phyloP scores from a whole-genome alignment of 306 rosid species.

The Citrullus colocynthis region DNA sequence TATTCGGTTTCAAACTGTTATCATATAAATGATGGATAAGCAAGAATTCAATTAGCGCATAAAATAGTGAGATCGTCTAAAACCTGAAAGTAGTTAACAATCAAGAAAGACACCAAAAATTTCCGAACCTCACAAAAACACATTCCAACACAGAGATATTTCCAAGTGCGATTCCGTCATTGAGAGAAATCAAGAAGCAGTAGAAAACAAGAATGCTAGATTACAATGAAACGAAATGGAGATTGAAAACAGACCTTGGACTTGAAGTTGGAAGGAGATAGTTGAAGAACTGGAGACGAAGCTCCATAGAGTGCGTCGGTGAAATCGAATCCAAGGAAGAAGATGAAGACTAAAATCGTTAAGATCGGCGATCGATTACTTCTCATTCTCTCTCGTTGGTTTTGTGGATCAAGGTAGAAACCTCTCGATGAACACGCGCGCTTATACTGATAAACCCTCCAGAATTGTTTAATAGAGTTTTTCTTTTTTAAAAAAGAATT shows the following conservation, averaged over 20 bases:
- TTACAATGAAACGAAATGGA: not conserved
- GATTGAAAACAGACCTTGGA: constrained; percentile 50
- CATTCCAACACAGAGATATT: not conserved
- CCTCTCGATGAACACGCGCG: constrained; percentile 10
- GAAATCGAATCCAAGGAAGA: constrained; percentile 16
- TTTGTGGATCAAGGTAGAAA: constrained; percentile 15
- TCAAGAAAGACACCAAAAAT: not conserved
- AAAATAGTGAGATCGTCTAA: not conserved
- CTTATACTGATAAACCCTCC: constrained; percentile 1
- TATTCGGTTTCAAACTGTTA: not conserved
- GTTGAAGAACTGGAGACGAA: constrained; percentile 88
- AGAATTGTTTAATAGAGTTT: not conserved
- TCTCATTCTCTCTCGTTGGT: constrained; percentile 9
- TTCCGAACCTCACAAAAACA: not conserved
- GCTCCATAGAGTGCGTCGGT: constrained; percentile 76
- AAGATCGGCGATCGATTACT: constrained; percentile 8
- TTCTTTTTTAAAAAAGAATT: no score
- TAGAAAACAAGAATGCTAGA: not conserved
- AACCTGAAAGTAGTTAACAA: not conserved
- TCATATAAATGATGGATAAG: not conserved
- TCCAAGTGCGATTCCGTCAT: not conserved
- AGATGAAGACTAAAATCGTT: constrained; percentile 13
- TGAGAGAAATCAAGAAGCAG: not conserved
- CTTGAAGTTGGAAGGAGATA: constrained; percentile 87
- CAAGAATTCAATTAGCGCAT: not conserved